Evolutionary conservation across 2,329 filamentous ascomycete species (phyloP).

Genomic region (Berkeleyomyces rouxiae): DNA sequence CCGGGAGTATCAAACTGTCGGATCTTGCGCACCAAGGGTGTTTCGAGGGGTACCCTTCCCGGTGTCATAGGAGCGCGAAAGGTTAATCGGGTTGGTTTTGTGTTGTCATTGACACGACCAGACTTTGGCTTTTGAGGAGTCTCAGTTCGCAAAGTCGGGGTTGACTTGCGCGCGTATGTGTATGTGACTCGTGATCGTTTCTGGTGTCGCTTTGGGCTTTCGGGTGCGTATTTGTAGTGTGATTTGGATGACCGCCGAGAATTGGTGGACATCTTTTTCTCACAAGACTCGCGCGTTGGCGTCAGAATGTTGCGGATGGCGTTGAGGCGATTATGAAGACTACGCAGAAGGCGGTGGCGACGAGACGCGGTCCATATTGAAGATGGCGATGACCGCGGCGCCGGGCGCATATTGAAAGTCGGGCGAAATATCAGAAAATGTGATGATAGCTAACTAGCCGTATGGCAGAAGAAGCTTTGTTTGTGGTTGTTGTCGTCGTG

Average conservation of each 20-base stretch:
- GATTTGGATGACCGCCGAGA: neutral
- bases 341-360: conserved; percentile 9
- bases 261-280: neutral
- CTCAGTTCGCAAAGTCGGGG: neutral
- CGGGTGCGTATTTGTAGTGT: neutral
- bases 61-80: conserved; percentile 11
- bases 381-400: neutral
- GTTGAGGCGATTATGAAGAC: conserved; percentile 7
- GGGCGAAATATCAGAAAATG: neutral
- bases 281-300: neutral
- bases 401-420: neutral
- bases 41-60: conserved; percentile 18
- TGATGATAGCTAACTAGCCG: neutral
- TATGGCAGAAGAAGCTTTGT: neutral
- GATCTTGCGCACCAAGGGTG: conserved; percentile 19
- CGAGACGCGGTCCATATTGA: conserved; percentile 11
- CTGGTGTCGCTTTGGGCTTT: neutral
- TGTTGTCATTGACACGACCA: neutral
- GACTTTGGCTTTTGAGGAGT: neutral
- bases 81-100: neutral
- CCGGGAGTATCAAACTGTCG: conserved; percentile 13
- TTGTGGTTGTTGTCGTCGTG: neutral
- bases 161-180: neutral
- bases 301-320: conserved; percentile 2
- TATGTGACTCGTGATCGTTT: conserved; percentile 6